Percentiles rank a stretch among this genome's conserved stretches.
phyloP scores from a whole-genome alignment of 1,284 basidiomycete species.

The Kwoniella shivajii region DNA sequence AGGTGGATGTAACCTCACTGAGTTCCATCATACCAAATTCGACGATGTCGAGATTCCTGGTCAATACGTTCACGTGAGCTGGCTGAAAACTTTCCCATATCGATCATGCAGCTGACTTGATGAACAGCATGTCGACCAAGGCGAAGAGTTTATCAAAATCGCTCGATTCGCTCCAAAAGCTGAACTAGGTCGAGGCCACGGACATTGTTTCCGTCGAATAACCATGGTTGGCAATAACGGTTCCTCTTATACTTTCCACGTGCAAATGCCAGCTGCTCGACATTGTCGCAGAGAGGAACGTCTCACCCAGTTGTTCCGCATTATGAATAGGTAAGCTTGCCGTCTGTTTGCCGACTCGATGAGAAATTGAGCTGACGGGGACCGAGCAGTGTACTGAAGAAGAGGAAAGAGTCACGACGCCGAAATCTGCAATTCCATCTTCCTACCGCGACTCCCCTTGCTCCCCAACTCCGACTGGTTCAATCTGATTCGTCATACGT shows the following conservation, averaged over 20 bases:
- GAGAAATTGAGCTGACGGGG: background rate
- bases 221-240: slow-evolving; percentile 93
- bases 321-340: slow-evolving; percentile 77
- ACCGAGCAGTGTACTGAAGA: slow-evolving; percentile 67
- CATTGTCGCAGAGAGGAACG: slow-evolving; percentile 92
- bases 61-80: slow-evolving; percentile 86
- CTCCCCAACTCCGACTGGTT: slow-evolving; percentile 79
- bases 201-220: slow-evolving; percentile 86
- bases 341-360: background rate
- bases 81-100: background rate
- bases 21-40: slow-evolving; percentile 97
- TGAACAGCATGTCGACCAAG: slow-evolving; percentile 85
- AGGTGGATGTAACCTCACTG: slow-evolving; percentile 89
- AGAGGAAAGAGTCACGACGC: slow-evolving; percentile 91
- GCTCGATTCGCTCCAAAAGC: slow-evolving; percentile 88
- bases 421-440: slow-evolving; percentile 90
- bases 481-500: slow-evolving; percentile 92
- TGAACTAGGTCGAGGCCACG: slow-evolving; percentile 81
- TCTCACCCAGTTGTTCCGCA: slow-evolving; percentile 86
- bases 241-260: slow-evolving; percentile 82
- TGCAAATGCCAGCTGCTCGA: slow-evolving; percentile 85
- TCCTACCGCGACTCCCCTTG: slow-evolving; percentile 83
- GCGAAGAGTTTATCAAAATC: slow-evolving; percentile 89
- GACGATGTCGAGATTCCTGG: slow-evolving; percentile 99
- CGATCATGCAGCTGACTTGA: slow-evolving; percentile 9